Evolutionary conservation across 1,284 basidiomycete species (phyloP), one percentile per base, ranked within the genome.

Genomic region (Naganishia cerealis): DNA sequence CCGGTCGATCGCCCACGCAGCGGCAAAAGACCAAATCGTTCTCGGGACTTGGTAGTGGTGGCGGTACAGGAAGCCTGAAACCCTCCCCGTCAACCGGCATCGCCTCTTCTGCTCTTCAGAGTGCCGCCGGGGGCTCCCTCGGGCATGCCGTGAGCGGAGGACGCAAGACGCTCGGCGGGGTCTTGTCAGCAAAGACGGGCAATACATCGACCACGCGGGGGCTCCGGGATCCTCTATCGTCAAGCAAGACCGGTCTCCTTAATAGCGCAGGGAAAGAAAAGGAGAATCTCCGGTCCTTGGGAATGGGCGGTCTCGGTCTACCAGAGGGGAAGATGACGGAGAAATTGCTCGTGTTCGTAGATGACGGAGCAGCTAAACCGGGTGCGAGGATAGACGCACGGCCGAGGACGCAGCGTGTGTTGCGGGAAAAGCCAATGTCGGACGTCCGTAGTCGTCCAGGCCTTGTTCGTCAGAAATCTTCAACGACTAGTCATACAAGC

Each of bases 201-300:
- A 61, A 61, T 50, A 29, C 58, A 6, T 7, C 46, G 10, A 24
- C 21, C 8, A n/a, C 33, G 16, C 9, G 50, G 3, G 50, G 24
- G 39, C n/a, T 16, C 15, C 53, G 50, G 52, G 50, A 52, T 24
- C 18, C n/a, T 4, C n/a, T 24, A 2, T n/a, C 3, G 36, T 40
- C 16, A 39, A 40, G 29, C 29, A 33, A 33, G 29, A 6, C 29
- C 29, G 29, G 29, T 2, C 29, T 33, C 29, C 6, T 33, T 6
- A 38, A 40, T 4, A 24, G 39, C 12, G 15, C 9, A 3, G 48
- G 26, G 0, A 42, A 10, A 21, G 61, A 63, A 2, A 55, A 63
- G 50, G 61, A 54, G 38, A 63, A 63, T 29, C 50, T 54, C 50
- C 61, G 61, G 8, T 53, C 61, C 21, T 42, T 54, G 24, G 50